These are phyloP conservation scores for Papilionanthe hybrid DNA, from an alignment of 116 monocot genomes.

Conservation along the genomic window DNA sequence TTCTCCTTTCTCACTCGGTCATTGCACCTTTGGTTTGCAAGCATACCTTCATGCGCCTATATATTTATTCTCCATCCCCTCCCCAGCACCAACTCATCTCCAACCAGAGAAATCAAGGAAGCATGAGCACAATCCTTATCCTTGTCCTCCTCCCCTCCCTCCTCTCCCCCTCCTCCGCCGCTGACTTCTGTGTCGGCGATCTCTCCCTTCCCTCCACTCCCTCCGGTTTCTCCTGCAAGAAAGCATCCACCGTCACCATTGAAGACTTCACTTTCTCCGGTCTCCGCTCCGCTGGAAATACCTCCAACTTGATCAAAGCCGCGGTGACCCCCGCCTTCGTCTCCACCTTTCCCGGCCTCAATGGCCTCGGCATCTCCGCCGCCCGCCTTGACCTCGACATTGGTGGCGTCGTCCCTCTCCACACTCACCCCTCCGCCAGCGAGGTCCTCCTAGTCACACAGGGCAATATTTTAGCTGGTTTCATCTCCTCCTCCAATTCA, in stretches of 20 bases:
- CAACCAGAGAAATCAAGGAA: background rate
- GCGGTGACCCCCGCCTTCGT: constrained; percentile 30
- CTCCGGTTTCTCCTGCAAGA: constrained; percentile 34
- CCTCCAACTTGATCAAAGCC: constrained; percentile 20
- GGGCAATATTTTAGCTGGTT: constrained; percentile 32
- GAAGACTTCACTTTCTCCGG: constrained; percentile 26
- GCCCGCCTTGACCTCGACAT: constrained; percentile 20
- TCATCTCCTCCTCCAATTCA: constrained; percentile 18
- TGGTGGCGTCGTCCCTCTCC: constrained; percentile 36
- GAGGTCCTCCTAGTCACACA: constrained; percentile 38
- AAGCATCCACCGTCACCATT: constrained; percentile 7
- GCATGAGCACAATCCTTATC: background rate
- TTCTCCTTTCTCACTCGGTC: too few species aligned
- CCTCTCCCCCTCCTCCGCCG: constrained; percentile 11
- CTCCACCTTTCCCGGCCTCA: constrained; percentile 16
- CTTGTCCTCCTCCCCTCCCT: constrained; percentile 16
- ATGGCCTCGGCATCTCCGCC: constrained; percentile 29
- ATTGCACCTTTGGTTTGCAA: too few species aligned
- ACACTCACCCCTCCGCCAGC: constrained; percentile 38
- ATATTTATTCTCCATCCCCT: background rate
- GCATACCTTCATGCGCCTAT: too few species aligned
- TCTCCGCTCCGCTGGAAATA: constrained; percentile 13
- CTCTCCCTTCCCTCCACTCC: background rate
- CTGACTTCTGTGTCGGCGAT: constrained; percentile 45
- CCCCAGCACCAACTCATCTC: background rate